Conservation (phyloP, 768 basidiomycete genomes). For the Suillus ampliporus region DNA sequence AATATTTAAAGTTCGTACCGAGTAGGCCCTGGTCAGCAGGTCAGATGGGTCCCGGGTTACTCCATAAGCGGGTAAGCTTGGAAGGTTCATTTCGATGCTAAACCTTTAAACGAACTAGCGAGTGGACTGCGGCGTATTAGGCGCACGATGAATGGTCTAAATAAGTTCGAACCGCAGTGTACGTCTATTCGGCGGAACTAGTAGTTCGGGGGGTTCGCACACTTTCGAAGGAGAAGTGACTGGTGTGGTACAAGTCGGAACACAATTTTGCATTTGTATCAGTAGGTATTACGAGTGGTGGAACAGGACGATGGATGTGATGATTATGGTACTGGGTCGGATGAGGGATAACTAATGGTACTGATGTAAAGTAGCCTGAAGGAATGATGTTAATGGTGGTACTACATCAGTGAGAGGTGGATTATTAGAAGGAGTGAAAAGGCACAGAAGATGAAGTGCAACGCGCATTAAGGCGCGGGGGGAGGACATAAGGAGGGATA, state of each 20-base stretch:
- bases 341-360: conserved; percentile 1
- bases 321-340: conserved; percentile 1
- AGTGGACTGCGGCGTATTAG: too few species aligned
- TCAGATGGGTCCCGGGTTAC: not conserved
- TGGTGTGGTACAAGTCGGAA: not conserved
- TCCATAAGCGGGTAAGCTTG: not conserved
- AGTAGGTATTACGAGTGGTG: conserved; percentile 2
- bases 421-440: conserved; percentile 6
- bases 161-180: not conserved
- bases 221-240: not conserved
- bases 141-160: too few species aligned
- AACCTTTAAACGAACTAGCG: not conserved
- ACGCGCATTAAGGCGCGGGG: conserved; percentile 9
- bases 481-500: conserved; percentile 10
- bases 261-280: not conserved
- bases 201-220: not conserved
- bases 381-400: conserved; percentile 15
- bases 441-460: conserved; percentile 11
- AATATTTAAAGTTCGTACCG: not conserved
- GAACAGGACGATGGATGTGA: not conserved
- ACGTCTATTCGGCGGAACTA: not conserved
- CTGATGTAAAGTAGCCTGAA: not conserved
- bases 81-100: not conserved
- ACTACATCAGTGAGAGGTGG: conserved; percentile 23
- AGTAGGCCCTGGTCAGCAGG: not conserved